Percentiles rank a stretch among this genome's conserved stretches.
phyloP scores from a whole-genome alignment of 169 alveolate genomes.

The Plasmodium gallinaceum region DNA sequence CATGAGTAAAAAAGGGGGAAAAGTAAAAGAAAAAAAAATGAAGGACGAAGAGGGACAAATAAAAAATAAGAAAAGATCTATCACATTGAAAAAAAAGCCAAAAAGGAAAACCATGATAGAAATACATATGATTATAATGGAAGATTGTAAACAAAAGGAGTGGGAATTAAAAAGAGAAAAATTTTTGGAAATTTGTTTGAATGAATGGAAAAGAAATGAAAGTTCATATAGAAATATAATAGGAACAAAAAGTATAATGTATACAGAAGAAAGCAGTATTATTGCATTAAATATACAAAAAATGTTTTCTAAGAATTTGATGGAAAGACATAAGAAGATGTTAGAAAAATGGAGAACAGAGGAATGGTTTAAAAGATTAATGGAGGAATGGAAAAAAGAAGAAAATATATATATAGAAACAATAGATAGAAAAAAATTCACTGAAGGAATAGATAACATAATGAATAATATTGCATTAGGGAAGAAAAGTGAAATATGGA shows the following conservation, averaged over 20 bases:
- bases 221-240: not conserved
- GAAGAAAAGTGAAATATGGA: not conserved
- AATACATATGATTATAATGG: not conserved
- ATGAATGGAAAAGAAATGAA: not conserved
- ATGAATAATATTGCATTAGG: not conserved
- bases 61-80: not conserved
- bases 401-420: not conserved
- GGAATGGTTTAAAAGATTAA: not conserved
- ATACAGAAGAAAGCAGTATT: not conserved
- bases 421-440: not conserved
- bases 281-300: not conserved
- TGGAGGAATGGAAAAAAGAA: not conserved
- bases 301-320: not conserved
- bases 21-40: not conserved
- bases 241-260: not conserved
- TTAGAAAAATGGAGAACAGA: conserved; percentile 1
- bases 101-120: not conserved
- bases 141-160: not conserved
- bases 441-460: not conserved
- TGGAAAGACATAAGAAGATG: not conserved
- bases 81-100: not conserved
- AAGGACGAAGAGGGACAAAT: not conserved
- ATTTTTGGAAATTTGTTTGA: not conserved
- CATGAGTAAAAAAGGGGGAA: not conserved
- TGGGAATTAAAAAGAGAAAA: not conserved